A percentile compares a stretch with the other conserved stretches of the same genome.
Evolutionary conservation across 2,329 filamentous ascomycete species (phyloP).

Genomic region (Clarireedia sp.): DNA sequence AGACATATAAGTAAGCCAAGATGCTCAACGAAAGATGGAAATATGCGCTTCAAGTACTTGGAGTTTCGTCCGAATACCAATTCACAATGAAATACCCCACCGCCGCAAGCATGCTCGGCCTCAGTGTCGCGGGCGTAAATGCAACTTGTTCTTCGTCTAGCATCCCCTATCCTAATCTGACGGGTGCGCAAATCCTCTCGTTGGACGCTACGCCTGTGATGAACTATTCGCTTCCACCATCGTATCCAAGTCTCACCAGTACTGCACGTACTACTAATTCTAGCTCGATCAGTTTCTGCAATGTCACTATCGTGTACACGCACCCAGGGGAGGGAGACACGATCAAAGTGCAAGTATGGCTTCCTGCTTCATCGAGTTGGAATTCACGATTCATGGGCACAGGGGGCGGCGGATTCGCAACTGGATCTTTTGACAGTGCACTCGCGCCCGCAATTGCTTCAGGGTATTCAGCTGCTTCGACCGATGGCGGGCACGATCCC

Average conservation of each 20-base stretch:
- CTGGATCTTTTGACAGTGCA: neutral
- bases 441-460: neutral
- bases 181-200: neutral
- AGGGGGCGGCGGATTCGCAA: neutral
- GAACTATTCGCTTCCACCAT: neutral
- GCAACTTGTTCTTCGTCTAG: no score
- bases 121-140: no score
- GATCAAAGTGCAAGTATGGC: slow-evolving; percentile 21
- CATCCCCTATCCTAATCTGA: neutral
- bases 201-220: neutral
- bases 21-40: no score
- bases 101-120: no score
- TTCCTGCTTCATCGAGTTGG: slow-evolving; percentile 14
- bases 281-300: slow-evolving; percentile 1
- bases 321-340: slow-evolving; percentile 21
- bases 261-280: neutral
- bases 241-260: neutral
- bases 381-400: slow-evolving; percentile 5
- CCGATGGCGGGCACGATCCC: slow-evolving; percentile 1
- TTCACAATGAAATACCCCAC: no score
- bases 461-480: neutral
- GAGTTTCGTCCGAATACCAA: no score
- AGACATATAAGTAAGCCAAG: no score
- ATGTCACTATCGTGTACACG: slow-evolving; percentile 16
- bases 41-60: no score